Evolutionary conservation across 371 early-diverging fungal genomes (phyloP).

Genomic region (Funneliformis caledonium): DNA sequence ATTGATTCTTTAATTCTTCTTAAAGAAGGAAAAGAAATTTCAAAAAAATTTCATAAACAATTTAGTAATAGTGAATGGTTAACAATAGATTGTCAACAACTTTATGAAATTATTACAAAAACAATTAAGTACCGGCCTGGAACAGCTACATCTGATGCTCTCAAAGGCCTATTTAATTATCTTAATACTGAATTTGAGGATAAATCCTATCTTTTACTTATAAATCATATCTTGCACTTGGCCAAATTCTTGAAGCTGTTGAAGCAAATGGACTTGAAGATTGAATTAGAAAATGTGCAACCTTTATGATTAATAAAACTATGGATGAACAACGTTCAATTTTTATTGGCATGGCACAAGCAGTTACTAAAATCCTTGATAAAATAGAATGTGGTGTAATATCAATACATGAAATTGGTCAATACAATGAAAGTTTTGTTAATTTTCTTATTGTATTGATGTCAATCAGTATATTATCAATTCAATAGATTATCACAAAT

Average conservation of each 20-base stretch:
- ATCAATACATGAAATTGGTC: neutral
- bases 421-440: neutral
- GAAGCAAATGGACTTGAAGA: neutral
- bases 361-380: neutral
- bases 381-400: neutral
- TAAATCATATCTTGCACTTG: neutral
- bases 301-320: neutral
- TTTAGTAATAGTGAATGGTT: too few relatives aligned
- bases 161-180: neutral
- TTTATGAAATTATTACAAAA: too few relatives aligned
- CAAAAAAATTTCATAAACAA: too few relatives aligned
- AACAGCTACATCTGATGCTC: neutral
- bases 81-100: too few relatives aligned
- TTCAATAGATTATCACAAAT: neutral
- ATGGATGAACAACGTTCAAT: neutral
- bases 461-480: neutral
- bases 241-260: neutral
- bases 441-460: constrained; percentile 1
- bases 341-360: neutral
- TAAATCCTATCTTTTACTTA: neutral
- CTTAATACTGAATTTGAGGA: neutral
- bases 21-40: too few relatives aligned
- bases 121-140: neutral
- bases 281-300: neutral
- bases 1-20: neutral